Base-by-base conservation (phyloP, 83 land plant species). In the Isoetes engelmannii region DNA sequence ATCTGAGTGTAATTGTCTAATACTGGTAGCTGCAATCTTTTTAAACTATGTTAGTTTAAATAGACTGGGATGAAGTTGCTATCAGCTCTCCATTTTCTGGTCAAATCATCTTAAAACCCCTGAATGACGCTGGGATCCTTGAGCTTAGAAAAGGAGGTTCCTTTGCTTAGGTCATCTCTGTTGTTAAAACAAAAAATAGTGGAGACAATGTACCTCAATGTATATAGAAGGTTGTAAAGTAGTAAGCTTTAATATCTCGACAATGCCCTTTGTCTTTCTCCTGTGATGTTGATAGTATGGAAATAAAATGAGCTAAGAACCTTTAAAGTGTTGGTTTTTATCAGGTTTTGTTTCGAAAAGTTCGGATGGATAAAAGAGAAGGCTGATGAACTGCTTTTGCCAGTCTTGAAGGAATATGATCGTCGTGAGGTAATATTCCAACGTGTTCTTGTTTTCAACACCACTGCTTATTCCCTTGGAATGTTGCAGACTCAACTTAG, bases 321-420 rank as follows among this genome's bases (percentile, higher is more conserved):
- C 15, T 12, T 51, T 28, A 2, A 2, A 28, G 37, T 28, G 37
- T 2, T 28, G 37, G 37, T 28, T 28, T 55, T 37, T 19, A 74
- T 46, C 78, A 95, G 94, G 79, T 78, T 95, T 71, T 95, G 97
- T 63, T 89, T 79, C 82, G 92, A 89, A 69, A 85, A 76, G 75
- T 92, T 95, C 82, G 89, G 89, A 13, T 95, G 99, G 99, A 73
- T 51, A 19, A 84, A 78, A 63, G 86, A 84, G 58, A 95, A 91
- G 74, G 86, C 94, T 12, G 97, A 95, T 62, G 97, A 91, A 69
- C 69, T 95, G 74, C 79, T 95, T 57, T 60, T 91, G 15, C 97
- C 99, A 48, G 97, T 95, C 51, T 74, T 95, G 60, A 91, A 87
- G 77, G 99, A 92, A 71, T 89, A 87, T 59, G 82, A 85, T 69